phyloP scores from a whole-genome alignment of 805 yeast genomes.

The Blastobotrys americana region DNA sequence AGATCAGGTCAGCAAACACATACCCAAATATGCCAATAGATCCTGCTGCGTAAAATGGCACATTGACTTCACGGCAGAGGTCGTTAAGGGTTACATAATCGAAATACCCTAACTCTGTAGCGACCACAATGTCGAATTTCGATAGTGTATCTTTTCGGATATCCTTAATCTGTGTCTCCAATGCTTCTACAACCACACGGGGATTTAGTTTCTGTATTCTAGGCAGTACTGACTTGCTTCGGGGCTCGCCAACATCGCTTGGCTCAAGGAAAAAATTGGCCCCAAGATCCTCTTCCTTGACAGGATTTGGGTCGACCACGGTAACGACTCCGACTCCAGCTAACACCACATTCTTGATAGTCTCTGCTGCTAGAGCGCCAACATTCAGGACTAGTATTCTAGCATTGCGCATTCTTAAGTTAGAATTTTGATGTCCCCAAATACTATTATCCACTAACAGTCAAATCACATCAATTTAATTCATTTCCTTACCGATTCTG shows the following conservation, averaged over 20 bases:
- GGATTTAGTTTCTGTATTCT: conserved; percentile 71
- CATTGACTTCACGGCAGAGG: conserved; percentile 45
- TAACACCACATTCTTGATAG: conserved; percentile 73
- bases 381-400: conserved; percentile 61
- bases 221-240: conserved; percentile 47
- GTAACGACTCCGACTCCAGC: conserved; percentile 81
- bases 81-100: conserved; percentile 38
- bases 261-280: conserved; percentile 66
- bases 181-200: conserved; percentile 51
- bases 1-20: conserved; percentile 68
- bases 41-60: conserved; percentile 64
- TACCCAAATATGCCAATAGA: conserved; percentile 79
- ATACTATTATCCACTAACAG: neutral
- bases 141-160: conserved; percentile 36
- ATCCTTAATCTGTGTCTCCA: conserved; percentile 32
- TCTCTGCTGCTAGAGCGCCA: conserved; percentile 74
- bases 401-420: conserved; percentile 53
- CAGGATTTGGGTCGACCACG: conserved; percentile 51
- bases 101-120: conserved; percentile 49
- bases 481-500: conserved; percentile 40
- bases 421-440: neutral
- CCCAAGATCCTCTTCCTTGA: conserved; percentile 57
- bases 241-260: conserved; percentile 46
- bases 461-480: too few relatives aligned
- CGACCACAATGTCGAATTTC: conserved; percentile 63